Evolutionary conservation across 192 early-diverging fungal genomes (phyloP), one percentile per base, ranked within the genome.

Genomic region (Gryganskiella cystojenkinii): DNA sequence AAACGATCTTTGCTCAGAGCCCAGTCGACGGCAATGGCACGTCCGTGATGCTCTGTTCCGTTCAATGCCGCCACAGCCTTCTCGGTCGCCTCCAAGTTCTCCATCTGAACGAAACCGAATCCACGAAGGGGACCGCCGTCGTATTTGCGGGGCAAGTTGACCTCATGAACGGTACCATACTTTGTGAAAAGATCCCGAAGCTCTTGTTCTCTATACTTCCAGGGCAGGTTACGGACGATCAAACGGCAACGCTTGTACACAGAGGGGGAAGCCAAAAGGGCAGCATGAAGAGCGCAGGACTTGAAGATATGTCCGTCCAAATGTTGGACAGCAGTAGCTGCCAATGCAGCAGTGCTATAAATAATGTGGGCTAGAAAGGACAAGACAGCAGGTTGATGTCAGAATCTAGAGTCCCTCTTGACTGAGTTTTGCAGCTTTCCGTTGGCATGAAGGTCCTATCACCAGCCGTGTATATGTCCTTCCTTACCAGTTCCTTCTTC

Each of bases 41-140:
- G 88, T 11, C 91, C 88, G 55, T 87, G 82, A 40, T 95, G 82
- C 51, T 89, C 83, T 34, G 84, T 74, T 30, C 87, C 91, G 81
- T 97, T 92, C 80, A 96, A 78, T 27, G 81, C 90, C 20, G 86
- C 81, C 11, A 95, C 84, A 0, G 91, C 93, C 62, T 85, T 83
- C 63, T 89, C 85, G 0, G 92, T 93, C 33, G 94, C 91, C 27
- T 83, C 83, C 34, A 87, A 63, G n/a, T 83, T 89, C 61, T 83
- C 86, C 80, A 93, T 93, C 69, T 96, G 93, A 35, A 98, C 89
- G 82, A 98, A 98, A 17, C 89, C 96, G 87, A 97, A 96, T 4
- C 96, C 96, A 34, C 87, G 82, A 20, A 93, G 71, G 31, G 92
- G 94, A 30, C 94, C 93, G 40, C 90, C 89, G 3, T 82, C 86